These are phyloP conservation scores for Diphasiastrum complanatum DNA, from an alignment of 83 land plant genomes.

Conservation along the genomic window DNA sequence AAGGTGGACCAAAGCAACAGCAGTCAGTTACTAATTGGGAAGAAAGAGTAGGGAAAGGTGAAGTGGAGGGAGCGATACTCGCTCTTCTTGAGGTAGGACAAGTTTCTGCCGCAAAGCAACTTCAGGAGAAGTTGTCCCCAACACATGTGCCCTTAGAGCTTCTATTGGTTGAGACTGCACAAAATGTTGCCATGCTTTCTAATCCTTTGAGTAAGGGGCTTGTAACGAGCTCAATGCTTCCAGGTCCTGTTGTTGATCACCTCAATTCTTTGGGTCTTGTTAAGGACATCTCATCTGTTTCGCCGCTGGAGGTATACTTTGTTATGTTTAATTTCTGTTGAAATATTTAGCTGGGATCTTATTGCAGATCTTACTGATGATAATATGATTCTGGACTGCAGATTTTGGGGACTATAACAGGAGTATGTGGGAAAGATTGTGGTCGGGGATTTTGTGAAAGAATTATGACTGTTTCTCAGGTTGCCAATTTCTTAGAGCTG, in stretches of 20 bases:
- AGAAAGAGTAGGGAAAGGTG: conserved; percentile 78
- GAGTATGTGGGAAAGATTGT: conserved; percentile 54
- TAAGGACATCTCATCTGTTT: conserved; percentile 23
- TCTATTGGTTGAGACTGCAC: conserved; percentile 64
- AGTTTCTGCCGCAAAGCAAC: conserved; percentile 86
- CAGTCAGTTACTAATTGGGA: conserved; percentile 73
- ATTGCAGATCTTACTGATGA: no score
- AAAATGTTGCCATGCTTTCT: conserved; percentile 57
- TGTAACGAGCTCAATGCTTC: conserved; percentile 40
- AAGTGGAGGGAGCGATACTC: conserved; percentile 84
- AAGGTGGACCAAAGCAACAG: conserved; percentile 40
- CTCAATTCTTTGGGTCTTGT: conserved; percentile 39
- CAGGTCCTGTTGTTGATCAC: conserved; percentile 39
- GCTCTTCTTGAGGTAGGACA: conserved; percentile 95
- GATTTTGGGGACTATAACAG: conserved; percentile 62
- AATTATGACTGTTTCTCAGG: conserved; percentile 70
- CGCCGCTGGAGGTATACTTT: conserved; percentile 58
- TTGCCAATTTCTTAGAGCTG: conserved; percentile 70
- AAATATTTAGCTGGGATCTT: no score
- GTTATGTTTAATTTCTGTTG: not conserved
- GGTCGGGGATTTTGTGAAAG: conserved; percentile 84
- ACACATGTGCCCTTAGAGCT: conserved; percentile 63
- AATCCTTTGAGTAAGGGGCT: conserved; percentile 41
- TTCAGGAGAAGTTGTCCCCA: conserved; percentile 87
- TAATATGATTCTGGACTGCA: conserved; percentile 23